Conservation (phyloP, 75 land plant genomes). For the Picea glauca region DNA sequence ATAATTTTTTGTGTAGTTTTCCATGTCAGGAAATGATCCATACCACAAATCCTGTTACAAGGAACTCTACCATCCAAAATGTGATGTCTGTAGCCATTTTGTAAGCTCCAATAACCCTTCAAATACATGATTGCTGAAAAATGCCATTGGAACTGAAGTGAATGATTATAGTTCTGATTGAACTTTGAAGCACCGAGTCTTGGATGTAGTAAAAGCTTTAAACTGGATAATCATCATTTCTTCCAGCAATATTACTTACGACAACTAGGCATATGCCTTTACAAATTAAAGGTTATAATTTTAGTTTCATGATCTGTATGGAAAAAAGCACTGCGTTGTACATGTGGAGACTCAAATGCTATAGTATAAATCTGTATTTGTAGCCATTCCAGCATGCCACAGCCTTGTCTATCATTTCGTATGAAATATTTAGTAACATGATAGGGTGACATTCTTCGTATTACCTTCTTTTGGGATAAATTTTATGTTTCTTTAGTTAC, state of each 20-base stretch:
- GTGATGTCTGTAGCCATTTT: slow-evolving; percentile 82
- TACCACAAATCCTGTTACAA: slow-evolving; percentile 88
- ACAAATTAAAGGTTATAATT: no score
- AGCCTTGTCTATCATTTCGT: no score
- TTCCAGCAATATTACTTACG: not conserved
- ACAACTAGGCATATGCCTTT: no score
- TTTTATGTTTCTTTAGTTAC: no score
- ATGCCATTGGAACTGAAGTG: not conserved
- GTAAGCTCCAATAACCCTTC: slow-evolving; percentile 37
- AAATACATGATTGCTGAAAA: not conserved
- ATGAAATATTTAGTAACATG: no score
- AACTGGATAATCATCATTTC: not conserved
- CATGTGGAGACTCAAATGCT: no score
- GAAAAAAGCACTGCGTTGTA: no score
- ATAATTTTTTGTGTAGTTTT: slow-evolving; percentile 53
- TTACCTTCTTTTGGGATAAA: no score
- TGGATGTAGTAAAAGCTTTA: not conserved
- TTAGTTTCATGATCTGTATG: no score
- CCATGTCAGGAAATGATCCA: slow-evolving; percentile 55
- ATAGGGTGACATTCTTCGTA: no score
- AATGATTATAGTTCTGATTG: not conserved
- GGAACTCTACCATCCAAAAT: slow-evolving; percentile 76
- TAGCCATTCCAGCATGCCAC: no score
- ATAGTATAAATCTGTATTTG: no score
- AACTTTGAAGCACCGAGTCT: not conserved